Evolutionary conservation across 352 stramenopile genomes (phyloP).

Genomic region (Phytophthora constricta): DNA sequence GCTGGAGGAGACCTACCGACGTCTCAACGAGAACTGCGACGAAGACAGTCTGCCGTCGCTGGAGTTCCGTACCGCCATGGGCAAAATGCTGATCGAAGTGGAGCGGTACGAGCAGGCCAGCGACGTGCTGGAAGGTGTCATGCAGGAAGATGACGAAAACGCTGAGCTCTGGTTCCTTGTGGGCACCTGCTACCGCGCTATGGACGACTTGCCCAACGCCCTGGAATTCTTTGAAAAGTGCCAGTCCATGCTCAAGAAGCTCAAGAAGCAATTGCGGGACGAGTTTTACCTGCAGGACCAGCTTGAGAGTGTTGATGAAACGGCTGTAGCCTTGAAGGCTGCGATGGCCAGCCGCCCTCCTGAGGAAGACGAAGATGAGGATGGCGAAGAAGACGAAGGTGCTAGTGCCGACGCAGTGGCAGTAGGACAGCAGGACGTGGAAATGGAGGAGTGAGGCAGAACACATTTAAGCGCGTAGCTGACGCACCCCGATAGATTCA

Average conservation of each 20-base stretch:
- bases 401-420: constrained; percentile 32
- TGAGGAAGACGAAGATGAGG: constrained; percentile 59
- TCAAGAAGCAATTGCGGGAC: constrained; percentile 74
- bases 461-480: constrained; percentile 15
- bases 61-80: constrained; percentile 85
- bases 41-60: constrained; percentile 80
- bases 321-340: constrained; percentile 58
- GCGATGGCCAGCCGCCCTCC: constrained; percentile 65
- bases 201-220: constrained; percentile 81
- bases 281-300: constrained; percentile 84
- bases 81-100: constrained; percentile 89
- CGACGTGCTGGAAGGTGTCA: constrained; percentile 85
- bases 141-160: constrained; percentile 92
- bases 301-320: constrained; percentile 78
- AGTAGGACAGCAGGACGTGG: constrained; percentile 69
- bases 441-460: constrained; percentile 80
- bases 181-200: constrained; percentile 85
- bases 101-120: constrained; percentile 83
- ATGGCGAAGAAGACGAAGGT: constrained; percentile 53
- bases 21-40: constrained; percentile 81
- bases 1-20: constrained; percentile 92
- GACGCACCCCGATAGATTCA: constrained; percentile 55
- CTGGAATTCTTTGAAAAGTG: constrained; percentile 91
- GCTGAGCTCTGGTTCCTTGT: constrained; percentile 91
- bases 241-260: constrained; percentile 74